A percentile compares a stretch with the other conserved stretches of the same genome.
phyloP scores from a whole-genome alignment of 805 yeast species.

The Wickerhamiella qilinensis region DNA sequence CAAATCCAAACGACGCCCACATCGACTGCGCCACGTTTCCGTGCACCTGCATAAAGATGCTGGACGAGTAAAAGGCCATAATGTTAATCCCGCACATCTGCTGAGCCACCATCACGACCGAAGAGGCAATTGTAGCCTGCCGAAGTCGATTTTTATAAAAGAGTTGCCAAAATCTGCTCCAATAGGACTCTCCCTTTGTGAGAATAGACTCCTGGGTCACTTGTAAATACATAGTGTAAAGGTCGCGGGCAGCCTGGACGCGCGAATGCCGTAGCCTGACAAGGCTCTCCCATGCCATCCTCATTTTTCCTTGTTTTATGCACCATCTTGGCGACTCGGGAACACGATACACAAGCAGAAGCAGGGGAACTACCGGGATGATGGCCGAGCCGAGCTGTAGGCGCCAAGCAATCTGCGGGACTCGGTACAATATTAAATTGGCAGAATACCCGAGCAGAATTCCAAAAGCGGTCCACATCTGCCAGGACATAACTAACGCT shows the following conservation, averaged over 20 bases:
- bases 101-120: conserved; percentile 77
- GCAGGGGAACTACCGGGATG: conserved; percentile 33
- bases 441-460: conserved; percentile 51
- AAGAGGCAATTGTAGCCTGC: conserved; percentile 66
- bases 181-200: conserved; percentile 26
- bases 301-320: conserved; percentile 34
- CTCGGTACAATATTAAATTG: conserved; percentile 38
- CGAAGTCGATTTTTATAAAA: conserved; percentile 39
- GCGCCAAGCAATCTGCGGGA: conserved; percentile 38
- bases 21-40: conserved; percentile 28
- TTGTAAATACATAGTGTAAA: conserved; percentile 40
- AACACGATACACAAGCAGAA: conserved; percentile 39
- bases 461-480: conserved; percentile 61
- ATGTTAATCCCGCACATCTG: conserved; percentile 85
- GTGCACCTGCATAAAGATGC: conserved; percentile 43
- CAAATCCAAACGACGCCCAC: conserved; percentile 76
- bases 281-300: conserved; percentile 37
- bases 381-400: conserved; percentile 50
- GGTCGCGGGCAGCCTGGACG: conserved; percentile 48
- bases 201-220: conserved; percentile 29
- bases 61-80: conserved; percentile 70
- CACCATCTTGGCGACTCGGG: conserved; percentile 65
- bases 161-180: conserved; percentile 11
- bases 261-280: conserved; percentile 29
- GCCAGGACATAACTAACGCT: conserved; percentile 56